These are phyloP conservation scores for Clavariopsis aquatica DNA, from an alignment of 495 filamentous ascomycete species.

Conservation along the genomic window DNA sequence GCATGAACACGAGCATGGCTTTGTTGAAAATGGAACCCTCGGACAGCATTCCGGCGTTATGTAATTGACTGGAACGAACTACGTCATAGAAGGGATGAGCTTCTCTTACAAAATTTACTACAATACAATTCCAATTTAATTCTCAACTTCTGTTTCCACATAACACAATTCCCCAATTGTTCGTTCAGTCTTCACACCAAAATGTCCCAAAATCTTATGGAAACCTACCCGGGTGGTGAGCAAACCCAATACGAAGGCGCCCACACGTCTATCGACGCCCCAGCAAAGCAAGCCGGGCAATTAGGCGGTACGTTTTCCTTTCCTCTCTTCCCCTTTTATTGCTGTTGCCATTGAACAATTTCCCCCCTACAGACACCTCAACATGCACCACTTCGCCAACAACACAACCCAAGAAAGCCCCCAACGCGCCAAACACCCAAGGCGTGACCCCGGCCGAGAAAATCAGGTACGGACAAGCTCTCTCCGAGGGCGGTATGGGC, in stretches of 20 bases:
- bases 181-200: not conserved
- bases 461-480: slow-evolving; percentile 53
- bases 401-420: slow-evolving; percentile 24
- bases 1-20: not conserved
- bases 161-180: not conserved
- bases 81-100: slow-evolving; percentile 15
- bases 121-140: not conserved
- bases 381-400: slow-evolving; percentile 18
- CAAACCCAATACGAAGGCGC: slow-evolving; percentile 67
- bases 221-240: slow-evolving; percentile 65
- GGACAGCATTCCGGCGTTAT: slow-evolving; percentile 6
- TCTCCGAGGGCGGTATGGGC: slow-evolving; percentile 60
- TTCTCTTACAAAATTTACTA: not conserved
- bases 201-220: slow-evolving; percentile 53
- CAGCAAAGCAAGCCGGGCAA: slow-evolving; percentile 60
- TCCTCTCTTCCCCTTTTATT: not conserved
- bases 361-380: not conserved
- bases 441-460: slow-evolving; percentile 51
- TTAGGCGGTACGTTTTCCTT: slow-evolving; percentile 52
- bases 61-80: slow-evolving; percentile 10
- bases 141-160: too few relatives aligned
- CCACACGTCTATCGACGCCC: slow-evolving; percentile 50
- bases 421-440: slow-evolving; percentile 42
- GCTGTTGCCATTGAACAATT: not conserved
- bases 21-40: not conserved